phyloP scores from a whole-genome alignment of 768 basidiomycete genomes.

The Hygrocybe punicea region DNA sequence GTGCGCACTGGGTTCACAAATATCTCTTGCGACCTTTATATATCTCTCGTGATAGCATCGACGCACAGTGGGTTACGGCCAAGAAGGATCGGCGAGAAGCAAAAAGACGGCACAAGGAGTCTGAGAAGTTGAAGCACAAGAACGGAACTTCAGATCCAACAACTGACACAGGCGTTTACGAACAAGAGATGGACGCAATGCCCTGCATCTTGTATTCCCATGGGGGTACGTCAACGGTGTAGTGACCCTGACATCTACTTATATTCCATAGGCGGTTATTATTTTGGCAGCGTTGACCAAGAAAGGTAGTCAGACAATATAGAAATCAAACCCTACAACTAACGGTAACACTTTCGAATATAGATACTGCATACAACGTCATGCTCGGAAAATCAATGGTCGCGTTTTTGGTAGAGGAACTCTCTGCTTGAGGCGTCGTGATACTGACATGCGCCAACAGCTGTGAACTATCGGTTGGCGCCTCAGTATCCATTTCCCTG shows the following conservation, averaged over 20 bases:
- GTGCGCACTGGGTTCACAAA: conserved; percentile 33
- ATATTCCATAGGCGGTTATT: conserved; percentile 61
- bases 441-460: conserved; percentile 35
- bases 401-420: conserved; percentile 66
- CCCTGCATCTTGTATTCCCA: conserved; percentile 80
- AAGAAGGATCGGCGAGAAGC: conserved; percentile 79
- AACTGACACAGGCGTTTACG: conserved; percentile 42
- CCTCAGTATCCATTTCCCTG: conserved; percentile 98
- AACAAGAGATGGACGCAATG: conserved; percentile 77
- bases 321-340: not conserved
- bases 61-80: conserved; percentile 84
- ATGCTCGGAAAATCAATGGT: conserved; percentile 90
- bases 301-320: conserved; percentile 46
- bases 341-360: conserved; percentile 1
- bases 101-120: conserved; percentile 53
- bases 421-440: not conserved
- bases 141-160: conserved; percentile 19
- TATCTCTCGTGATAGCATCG: conserved; percentile 47
- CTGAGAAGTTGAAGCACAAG: conserved; percentile 32
- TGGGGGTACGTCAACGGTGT: conserved; percentile 50
- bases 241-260: not conserved
- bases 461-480: conserved; percentile 81
- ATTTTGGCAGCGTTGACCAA: conserved; percentile 77
- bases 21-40: conserved; percentile 8
- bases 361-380: conserved; percentile 74